phyloP scores from a whole-genome alignment of 345 rosid species.

The Erodium maritimum region DNA sequence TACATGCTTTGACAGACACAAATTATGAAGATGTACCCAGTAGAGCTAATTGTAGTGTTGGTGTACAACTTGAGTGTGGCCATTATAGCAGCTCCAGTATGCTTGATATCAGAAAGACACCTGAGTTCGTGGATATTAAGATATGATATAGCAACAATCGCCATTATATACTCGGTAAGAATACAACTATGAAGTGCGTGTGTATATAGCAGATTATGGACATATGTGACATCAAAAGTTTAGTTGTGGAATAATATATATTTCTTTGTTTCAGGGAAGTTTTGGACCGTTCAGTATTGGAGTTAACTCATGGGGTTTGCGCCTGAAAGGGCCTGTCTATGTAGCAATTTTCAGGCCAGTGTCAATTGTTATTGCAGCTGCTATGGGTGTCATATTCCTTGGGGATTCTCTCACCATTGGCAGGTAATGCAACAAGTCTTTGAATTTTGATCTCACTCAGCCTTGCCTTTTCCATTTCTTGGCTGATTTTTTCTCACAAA shows the following conservation, averaged over 20 bases:
- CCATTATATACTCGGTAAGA: slow-evolving; percentile 31
- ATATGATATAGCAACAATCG: slow-evolving; percentile 18
- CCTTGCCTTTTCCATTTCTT: neutral
- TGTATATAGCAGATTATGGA: neutral
- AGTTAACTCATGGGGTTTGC: slow-evolving; percentile 26
- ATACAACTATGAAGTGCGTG: neutral
- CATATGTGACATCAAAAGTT: neutral
- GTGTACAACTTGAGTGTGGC: slow-evolving; percentile 16
- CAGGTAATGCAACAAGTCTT: slow-evolving; percentile 11
- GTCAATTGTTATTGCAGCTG: slow-evolving; percentile 26
- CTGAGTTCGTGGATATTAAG: slow-evolving; percentile 21
- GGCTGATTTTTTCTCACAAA: neutral
- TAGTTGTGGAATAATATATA: neutral
- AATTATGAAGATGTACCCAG: slow-evolving; percentile 31
- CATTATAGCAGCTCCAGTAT: slow-evolving; percentile 24
- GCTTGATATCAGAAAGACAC: slow-evolving; percentile 25
- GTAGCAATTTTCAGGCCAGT: slow-evolving; percentile 30
- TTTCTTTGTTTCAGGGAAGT: slow-evolving; percentile 11
- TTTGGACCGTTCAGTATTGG: slow-evolving; percentile 5
- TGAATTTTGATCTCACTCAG: neutral
- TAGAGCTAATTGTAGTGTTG: slow-evolving; percentile 17
- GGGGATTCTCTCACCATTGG: slow-evolving; percentile 27
- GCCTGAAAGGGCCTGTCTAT: slow-evolving; percentile 32
- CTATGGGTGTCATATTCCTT: slow-evolving; percentile 20
- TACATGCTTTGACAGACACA: slow-evolving; percentile 17